Evolutionary conservation across 2,329 filamentous ascomycete genomes (phyloP).

Genomic region (Aspergillus pseudonomiae): DNA sequence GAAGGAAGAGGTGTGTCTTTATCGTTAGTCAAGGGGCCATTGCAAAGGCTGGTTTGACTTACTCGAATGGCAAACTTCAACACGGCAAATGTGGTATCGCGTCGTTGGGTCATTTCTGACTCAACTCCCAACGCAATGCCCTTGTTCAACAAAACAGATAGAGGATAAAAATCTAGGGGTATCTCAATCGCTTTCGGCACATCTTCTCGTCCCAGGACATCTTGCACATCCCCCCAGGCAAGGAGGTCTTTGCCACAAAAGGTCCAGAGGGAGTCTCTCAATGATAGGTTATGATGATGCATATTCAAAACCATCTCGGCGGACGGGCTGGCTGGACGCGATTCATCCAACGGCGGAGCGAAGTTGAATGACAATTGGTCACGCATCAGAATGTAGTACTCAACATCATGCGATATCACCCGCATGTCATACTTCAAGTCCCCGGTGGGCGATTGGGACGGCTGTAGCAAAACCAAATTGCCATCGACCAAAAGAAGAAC

Average conservation of each 20-base stretch:
- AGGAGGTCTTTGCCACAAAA: slow-evolving; percentile 88
- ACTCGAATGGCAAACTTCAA: slow-evolving; percentile 86
- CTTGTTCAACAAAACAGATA: slow-evolving; percentile 85
- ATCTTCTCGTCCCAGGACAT: slow-evolving; percentile 76
- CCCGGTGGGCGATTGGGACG: slow-evolving; percentile 77
- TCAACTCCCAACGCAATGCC: slow-evolving; percentile 90
- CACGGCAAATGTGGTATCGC: slow-evolving; percentile 88
- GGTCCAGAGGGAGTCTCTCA: slow-evolving; percentile 90
- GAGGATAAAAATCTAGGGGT: slow-evolving; percentile 90
- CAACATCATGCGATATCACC: slow-evolving; percentile 91
- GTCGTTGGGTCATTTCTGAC: slow-evolving; percentile 87
- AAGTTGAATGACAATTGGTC: slow-evolving; percentile 68
- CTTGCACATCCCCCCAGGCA: slow-evolving; percentile 85
- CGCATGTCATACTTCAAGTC: slow-evolving; percentile 98
- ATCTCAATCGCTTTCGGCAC: slow-evolving; percentile 75
- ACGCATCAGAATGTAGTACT: slow-evolving; percentile 90
- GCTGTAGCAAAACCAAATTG: slow-evolving; percentile 89
- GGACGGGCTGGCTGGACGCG: slow-evolving; percentile 53
- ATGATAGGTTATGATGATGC: slow-evolving; percentile 54
- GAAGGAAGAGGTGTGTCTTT: slow-evolving; percentile 94
- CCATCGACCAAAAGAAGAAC: slow-evolving; percentile 97
- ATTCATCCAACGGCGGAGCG: slow-evolving; percentile 50
- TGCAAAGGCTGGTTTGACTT: slow-evolving; percentile 38
- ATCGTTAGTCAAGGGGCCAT: slow-evolving; percentile 12
- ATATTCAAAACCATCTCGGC: slow-evolving; percentile 49